Conservation (phyloP, 1,284 basidiomycete species). For the Apiotrichum porosum region DNA sequence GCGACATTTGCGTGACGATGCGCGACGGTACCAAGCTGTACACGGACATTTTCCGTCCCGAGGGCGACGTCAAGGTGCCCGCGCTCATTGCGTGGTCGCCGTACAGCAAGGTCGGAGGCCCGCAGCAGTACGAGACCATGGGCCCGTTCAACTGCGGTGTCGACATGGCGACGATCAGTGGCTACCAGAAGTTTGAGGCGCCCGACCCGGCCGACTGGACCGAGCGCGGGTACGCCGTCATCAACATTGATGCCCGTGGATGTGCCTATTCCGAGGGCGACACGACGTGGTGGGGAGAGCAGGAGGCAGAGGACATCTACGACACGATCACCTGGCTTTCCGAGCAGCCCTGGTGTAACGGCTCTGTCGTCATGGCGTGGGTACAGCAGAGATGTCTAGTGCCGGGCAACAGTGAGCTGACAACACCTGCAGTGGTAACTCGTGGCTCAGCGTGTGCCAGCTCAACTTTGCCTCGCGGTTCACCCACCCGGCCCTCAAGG, state of each 20-base stretch:
- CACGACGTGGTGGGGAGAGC: slow-evolving; percentile 24
- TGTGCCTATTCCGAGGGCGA: slow-evolving; percentile 20
- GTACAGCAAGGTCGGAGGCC: slow-evolving; percentile 20
- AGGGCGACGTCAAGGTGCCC: slow-evolving; percentile 17
- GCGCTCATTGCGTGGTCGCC: slow-evolving; percentile 28
- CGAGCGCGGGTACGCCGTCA: slow-evolving; percentile 27
- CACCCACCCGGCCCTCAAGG: slow-evolving; percentile 30
- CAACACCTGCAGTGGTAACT: slow-evolving; percentile 17
- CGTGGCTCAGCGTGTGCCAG: slow-evolving; percentile 28
- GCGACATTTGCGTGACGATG: slow-evolving; percentile 11
- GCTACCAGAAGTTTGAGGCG: slow-evolving; percentile 30
- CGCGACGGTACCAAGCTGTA: slow-evolving; percentile 27
- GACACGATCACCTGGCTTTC: neutral
- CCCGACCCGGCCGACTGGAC: slow-evolving; percentile 27
- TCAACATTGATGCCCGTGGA: slow-evolving; percentile 28
- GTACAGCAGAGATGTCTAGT: too few species aligned
- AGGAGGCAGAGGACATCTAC: slow-evolving; percentile 13
- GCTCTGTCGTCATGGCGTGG: slow-evolving; percentile 5
- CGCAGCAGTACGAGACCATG: slow-evolving; percentile 3
- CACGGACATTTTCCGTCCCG: slow-evolving; percentile 29
- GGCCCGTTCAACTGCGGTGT: slow-evolving; percentile 12
- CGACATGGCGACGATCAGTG: slow-evolving; percentile 7
- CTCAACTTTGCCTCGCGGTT: slow-evolving; percentile 23
- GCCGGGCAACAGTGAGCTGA: neutral
- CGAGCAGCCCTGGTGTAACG: neutral